These are phyloP conservation scores for Zymoseptoria crescenta DNA, from an alignment of 2,329 filamentous ascomycete species.

Conservation along the genomic window DNA sequence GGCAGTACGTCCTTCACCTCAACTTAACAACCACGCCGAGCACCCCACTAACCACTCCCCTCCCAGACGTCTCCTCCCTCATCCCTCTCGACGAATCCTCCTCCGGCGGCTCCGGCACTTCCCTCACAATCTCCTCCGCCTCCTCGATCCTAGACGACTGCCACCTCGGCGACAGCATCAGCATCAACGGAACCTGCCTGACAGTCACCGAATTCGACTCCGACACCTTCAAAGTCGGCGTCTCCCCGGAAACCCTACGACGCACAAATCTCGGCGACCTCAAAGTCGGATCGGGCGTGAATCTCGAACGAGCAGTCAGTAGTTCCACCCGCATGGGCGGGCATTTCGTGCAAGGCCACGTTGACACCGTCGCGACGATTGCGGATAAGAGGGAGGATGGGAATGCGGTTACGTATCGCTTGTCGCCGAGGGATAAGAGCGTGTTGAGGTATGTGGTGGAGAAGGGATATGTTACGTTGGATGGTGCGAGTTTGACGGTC, in stretches of 20 bases:
- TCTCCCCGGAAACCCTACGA: constrained; percentile 90
- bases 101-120: constrained; percentile 70
- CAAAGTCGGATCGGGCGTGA: constrained; percentile 59
- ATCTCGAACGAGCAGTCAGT: constrained; percentile 88
- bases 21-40: constrained; percentile 9
- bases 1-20: constrained; percentile 64
- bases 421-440: constrained; percentile 60
- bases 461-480: constrained; percentile 91
- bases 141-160: constrained; percentile 74
- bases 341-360: constrained; percentile 96
- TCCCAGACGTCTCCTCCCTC: constrained; percentile 70
- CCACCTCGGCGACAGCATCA: constrained; percentile 85
- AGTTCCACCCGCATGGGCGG: constrained; percentile 93
- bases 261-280: constrained; percentile 87
- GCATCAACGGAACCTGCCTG: constrained; percentile 91
- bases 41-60: too few species aligned
- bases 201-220: constrained; percentile 70
- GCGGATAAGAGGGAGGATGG: constrained; percentile 68
- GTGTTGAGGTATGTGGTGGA: constrained; percentile 85
- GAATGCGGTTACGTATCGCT: constrained; percentile 80
- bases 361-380: constrained; percentile 80
- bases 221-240: constrained; percentile 74
- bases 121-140: constrained; percentile 71
- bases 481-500: constrained; percentile 89
- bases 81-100: constrained; percentile 68